A percentile compares a stretch with the other conserved stretches of the same genome.
These are phyloP conservation scores for Monosporascus sp. DNA, from an alignment of 2,329 filamentous ascomycete genomes.

Conservation along the genomic window DNA sequence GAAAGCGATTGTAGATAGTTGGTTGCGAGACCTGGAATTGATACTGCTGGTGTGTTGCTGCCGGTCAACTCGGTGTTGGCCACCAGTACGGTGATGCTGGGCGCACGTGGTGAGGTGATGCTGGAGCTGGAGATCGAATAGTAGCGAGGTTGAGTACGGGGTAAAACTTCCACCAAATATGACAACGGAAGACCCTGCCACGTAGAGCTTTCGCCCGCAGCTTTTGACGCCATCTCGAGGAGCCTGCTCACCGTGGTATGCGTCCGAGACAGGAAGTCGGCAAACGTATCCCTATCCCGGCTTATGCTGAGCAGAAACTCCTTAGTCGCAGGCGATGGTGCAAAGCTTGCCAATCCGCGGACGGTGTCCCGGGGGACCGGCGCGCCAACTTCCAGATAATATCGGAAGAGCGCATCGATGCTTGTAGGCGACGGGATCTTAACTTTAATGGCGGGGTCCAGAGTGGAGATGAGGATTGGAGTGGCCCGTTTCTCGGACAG, in stretches of 20 bases:
- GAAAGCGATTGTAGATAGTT: constrained; percentile 2
- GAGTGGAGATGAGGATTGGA: constrained; percentile 18
- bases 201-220: constrained; percentile 8
- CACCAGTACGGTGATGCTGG: constrained; percentile 35
- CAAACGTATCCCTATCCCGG: constrained; percentile 28
- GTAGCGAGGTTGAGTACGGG: constrained; percentile 52
- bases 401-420: constrained; percentile 30
- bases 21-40: constrained; percentile 1
- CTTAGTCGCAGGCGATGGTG: constrained; percentile 28
- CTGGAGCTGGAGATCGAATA: constrained; percentile 55
- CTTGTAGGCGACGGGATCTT: constrained; percentile 30
- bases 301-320: constrained; percentile 24
- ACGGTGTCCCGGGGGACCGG: constrained; percentile 35
- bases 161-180: constrained; percentile 50
- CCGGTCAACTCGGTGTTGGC: constrained; percentile 21
- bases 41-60: not conserved
- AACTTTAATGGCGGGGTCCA: constrained; percentile 6
- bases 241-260: constrained; percentile 35
- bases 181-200: constrained; percentile 43
- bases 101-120: constrained; percentile 35
- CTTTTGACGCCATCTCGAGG: constrained; percentile 20
- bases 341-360: constrained; percentile 32
- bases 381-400: constrained; percentile 41
- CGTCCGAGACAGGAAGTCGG: constrained; percentile 21
- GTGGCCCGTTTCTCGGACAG: constrained; percentile 17